Base-by-base conservation (phyloP, 305 asterid species). In the Stenogyne calaminthoides region DNA sequence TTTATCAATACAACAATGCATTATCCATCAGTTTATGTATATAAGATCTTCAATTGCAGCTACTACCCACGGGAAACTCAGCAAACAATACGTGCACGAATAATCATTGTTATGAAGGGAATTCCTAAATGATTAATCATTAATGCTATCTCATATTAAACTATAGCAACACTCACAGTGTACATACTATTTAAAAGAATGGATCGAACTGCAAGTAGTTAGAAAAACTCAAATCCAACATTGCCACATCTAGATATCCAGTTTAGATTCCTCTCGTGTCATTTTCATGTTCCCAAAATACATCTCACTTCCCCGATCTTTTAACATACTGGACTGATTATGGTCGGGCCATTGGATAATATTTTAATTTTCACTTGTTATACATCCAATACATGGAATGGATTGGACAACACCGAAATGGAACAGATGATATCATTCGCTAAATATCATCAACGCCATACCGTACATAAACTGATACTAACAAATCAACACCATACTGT, bases 161-260 rank as follows among this genome's bases (percentile, higher is more conserved):
- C 22, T 14, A 36, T 22, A 8, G 40, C 51, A 64, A 11, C 27
- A 46, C 20, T 49, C 27, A 1, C 1, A 54, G 60, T 22, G 12
- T 54, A 54, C 4, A 18, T 52, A 52, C 4, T 19, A 18, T 18
- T 7, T 18, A 44, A 22, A 22, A 22, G 25, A 22, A 75, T 14
- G 8, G 11, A 32, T 8, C 57, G 46, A 73, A 15, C 73, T 27
- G 22, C 22, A 32, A 27, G 18, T 19, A 12, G 37, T 15, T 3
- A 9, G 15, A 18, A 46, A 47, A 62, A 2, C 36, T 12, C 37
- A 51, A 46, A 59, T 3, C 44, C 16, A 14, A 72, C 16, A 19
- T n/a, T 14, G 9, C 39, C 39, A 73, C 52, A 73, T 65, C 67
- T 69, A n/a, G n/a, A n/a, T n/a, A n/a, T n/a, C n/a, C n/a, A n/a